These are phyloP conservation scores for Diversispora eburnea DNA, from an alignment of 192 early-diverging fungal genomes.

Conservation along the genomic window DNA sequence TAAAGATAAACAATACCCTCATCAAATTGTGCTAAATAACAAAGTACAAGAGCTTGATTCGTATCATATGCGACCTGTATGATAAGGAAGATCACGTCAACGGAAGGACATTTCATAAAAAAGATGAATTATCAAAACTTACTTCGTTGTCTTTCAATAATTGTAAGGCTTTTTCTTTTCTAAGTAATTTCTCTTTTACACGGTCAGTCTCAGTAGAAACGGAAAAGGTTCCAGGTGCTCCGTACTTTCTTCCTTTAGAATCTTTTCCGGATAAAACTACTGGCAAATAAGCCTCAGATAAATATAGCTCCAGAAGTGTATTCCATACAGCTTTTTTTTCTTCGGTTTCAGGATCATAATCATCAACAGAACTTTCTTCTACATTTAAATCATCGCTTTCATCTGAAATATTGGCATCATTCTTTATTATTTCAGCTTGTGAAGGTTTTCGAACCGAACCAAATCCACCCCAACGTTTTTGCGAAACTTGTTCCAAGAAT, in stretches of 20 bases:
- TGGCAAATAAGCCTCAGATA: conserved; percentile 34
- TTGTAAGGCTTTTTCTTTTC: conserved; percentile 61
- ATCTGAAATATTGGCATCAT: conserved; percentile 7
- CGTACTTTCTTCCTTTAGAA: conserved; percentile 23
- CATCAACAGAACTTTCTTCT: conserved; percentile 17
- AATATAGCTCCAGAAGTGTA: conserved; percentile 87
- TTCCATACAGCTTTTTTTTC: conserved; percentile 83
- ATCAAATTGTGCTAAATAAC: conserved; percentile 78
- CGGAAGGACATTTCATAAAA: not conserved
- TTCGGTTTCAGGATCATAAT: conserved; percentile 41
- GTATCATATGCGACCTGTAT: conserved; percentile 70
- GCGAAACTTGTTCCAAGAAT: conserved; percentile 85
- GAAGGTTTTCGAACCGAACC: conserved; percentile 19
- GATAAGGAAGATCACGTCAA: not conserved
- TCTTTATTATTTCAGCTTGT: conserved; percentile 20
- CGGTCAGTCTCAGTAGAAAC: conserved; percentile 23
- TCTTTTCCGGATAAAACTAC: conserved; percentile 19
- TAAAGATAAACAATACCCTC: conserved; percentile 86
- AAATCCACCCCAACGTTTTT: conserved; percentile 62
- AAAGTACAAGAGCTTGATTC: conserved; percentile 89
- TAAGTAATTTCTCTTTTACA: conserved; percentile 33
- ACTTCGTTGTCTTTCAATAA: conserved; percentile 64
- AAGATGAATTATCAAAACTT: not conserved
- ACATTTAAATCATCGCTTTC: conserved; percentile 34
- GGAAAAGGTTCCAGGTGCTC: conserved; percentile 17